Percentiles rank a stretch among this genome's conserved stretches.
These are phyloP conservation scores for Ceraceosorus guamensis DNA, from an alignment of 1,284 basidiomycete genomes.

Conservation along the genomic window DNA sequence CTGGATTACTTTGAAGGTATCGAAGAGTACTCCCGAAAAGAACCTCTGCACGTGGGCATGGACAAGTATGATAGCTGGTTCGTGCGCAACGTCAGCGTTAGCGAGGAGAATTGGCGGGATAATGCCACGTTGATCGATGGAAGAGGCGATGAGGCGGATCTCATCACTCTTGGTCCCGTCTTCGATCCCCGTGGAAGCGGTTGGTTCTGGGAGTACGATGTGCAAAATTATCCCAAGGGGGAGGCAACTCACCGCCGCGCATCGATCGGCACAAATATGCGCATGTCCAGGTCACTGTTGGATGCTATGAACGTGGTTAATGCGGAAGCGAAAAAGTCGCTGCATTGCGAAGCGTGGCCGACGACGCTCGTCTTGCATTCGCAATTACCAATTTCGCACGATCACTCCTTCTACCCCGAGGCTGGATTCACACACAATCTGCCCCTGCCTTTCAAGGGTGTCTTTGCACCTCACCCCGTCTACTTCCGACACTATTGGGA, in stretches of 20 bases:
- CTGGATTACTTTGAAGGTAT: constrained; percentile 47
- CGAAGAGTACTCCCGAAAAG: constrained; percentile 42
- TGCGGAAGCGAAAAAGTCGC: constrained; percentile 46
- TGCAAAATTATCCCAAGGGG: constrained; percentile 46
- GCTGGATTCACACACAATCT: constrained; percentile 46
- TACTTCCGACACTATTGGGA: constrained; percentile 48
- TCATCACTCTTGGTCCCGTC: constrained; percentile 47
- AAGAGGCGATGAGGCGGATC: constrained; percentile 43
- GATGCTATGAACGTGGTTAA: constrained; percentile 49
- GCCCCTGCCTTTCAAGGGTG: constrained; percentile 47
- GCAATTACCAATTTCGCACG: constrained; percentile 40
- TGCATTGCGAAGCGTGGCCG: constrained; percentile 48
- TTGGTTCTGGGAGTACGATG: constrained; percentile 49
- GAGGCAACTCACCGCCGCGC: constrained; percentile 41
- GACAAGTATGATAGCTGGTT: constrained; percentile 49
- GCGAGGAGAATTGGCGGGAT: constrained; percentile 42
- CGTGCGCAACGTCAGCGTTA: constrained; percentile 38
- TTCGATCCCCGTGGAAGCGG: constrained; percentile 48
- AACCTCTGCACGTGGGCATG: constrained; percentile 44
- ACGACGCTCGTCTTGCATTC: constrained; percentile 47
- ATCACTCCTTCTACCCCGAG: constrained; percentile 46
- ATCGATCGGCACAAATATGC: constrained; percentile 48
- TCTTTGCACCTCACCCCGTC: constrained; percentile 47
- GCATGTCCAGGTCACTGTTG: constrained; percentile 42
- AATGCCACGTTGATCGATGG: constrained; percentile 24